Evolutionary conservation across 192 early-diverging fungal genomes (phyloP), one percentile per base, ranked within the genome.

Genomic region (Entomortierella lignicola): DNA sequence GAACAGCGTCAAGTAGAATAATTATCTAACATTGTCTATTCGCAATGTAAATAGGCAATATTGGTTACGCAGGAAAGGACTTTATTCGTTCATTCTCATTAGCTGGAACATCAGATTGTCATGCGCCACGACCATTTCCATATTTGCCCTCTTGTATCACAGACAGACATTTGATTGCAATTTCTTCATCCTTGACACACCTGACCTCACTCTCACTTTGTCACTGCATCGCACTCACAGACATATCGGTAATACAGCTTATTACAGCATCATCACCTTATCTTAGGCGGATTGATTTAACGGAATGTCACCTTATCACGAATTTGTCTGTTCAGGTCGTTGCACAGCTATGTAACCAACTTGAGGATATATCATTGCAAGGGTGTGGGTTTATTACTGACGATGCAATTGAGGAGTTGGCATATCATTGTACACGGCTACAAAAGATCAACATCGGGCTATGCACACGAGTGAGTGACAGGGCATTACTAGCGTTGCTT

Each of bases 71-170:
- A n/a, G 74, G 74, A 52, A 79, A 70, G 26, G 13, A 29, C 2
- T 79, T 54, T 29, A 65, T 79, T 51, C 56, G 74, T 11, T 65
- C 74, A 29, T 63, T 79, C 20, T 69, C 74, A 13, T 11, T 79
- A 23, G 67, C 74, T 10, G 74, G 67, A 21, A 54, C 61, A 7
- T 65, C 52, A 7, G 62, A 79, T n/a, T 79, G 74, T 44, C 55
- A 63, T 21, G 61, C 54, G 15, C 74, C 74, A 31, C 57, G 66
- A 37, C 74, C 74, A 1, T 79, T 70, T 41, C 74, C 74, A 4
- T 70, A 65, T 25, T 52, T 79, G 3, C 74, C 74, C 4, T 79
- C 74, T 6, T 77, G 73, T 44, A 69, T 77, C 42, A 69, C 43
- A 15, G 73, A 77, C 30, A 41, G 47, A 15, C 73, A 69, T 27